A percentile compares a stretch with the other conserved stretches of the same genome.
Evolutionary conservation across 257 asterid species (phyloP).

Genomic region (Solanum stenotomum): DNA sequence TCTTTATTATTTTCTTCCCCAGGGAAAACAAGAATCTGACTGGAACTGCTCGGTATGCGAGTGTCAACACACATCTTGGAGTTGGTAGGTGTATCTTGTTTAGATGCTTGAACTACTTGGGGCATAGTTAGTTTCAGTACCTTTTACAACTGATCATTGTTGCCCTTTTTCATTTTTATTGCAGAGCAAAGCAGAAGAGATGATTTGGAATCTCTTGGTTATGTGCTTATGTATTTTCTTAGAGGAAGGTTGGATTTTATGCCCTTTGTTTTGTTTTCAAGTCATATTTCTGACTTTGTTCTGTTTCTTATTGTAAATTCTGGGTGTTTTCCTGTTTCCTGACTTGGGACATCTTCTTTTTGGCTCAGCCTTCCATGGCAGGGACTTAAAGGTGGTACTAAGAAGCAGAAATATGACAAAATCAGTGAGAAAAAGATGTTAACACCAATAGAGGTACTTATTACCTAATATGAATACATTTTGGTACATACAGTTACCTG

Average conservation of each 20-base stretch:
- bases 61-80: slow-evolving; percentile 18
- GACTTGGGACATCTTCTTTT: background rate
- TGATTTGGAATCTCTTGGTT: slow-evolving; percentile 21
- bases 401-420: slow-evolving; percentile 20
- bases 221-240: slow-evolving; percentile 16
- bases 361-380: slow-evolving; percentile 20
- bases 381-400: slow-evolving; percentile 17
- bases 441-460: slow-evolving; percentile 19
- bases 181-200: slow-evolving; percentile 22
- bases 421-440: slow-evolving; percentile 17
- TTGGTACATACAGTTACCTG: background rate
- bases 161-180: background rate
- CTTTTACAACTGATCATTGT: background rate
- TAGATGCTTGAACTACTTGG: background rate
- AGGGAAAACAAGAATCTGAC: slow-evolving; percentile 22
- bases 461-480: background rate
- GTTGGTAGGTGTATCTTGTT: slow-evolving; percentile 7
- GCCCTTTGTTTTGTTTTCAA: background rate
- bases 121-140: background rate
- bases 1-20: background rate
- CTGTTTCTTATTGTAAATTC: background rate
- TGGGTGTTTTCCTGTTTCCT: background rate
- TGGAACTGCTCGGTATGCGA: slow-evolving; percentile 19
- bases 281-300: background rate
- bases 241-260: slow-evolving; percentile 17